Percentiles rank a stretch among this genome's conserved stretches.
These are phyloP conservation scores for Coemansia sp. DNA, from an alignment of 192 early-diverging fungal species.

Conservation along the genomic window DNA sequence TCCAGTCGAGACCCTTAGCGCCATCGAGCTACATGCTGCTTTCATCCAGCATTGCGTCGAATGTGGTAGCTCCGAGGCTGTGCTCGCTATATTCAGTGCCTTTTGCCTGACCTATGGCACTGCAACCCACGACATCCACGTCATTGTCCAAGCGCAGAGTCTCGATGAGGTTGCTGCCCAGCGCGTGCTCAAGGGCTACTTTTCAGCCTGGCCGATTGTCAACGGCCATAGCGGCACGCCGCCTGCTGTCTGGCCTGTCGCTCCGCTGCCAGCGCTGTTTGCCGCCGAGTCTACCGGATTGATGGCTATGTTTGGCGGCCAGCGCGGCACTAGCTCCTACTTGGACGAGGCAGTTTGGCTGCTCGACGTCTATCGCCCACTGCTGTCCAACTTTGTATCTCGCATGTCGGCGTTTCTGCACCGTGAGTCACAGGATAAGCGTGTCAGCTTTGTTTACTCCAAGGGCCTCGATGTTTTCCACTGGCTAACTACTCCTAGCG, in stretches of 20 bases:
- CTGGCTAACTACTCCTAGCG: constrained; percentile 76
- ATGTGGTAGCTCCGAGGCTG: background rate
- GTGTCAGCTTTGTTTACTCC: constrained; percentile 61
- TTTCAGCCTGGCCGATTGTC: constrained; percentile 15
- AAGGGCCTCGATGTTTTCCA: constrained; percentile 75
- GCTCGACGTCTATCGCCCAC: constrained; percentile 72
- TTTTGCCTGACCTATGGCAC: background rate
- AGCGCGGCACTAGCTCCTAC: constrained; percentile 85
- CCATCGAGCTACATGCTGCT: constrained; percentile 11
- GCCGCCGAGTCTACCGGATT: constrained; percentile 58
- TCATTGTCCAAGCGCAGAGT: background rate
- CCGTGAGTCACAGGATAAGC: constrained; percentile 58
- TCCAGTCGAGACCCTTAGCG: background rate
- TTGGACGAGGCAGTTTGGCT: constrained; percentile 81
- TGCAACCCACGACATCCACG: constrained; percentile 15
- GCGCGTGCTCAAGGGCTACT: constrained; percentile 28
- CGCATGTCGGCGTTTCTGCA: constrained; percentile 71
- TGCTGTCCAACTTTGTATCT: constrained; percentile 72
- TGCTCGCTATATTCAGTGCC: constrained; percentile 2
- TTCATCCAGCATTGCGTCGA: constrained; percentile 20
- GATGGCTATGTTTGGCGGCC: constrained; percentile 93
- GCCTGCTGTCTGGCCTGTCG: background rate
- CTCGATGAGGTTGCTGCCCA: constrained; percentile 16
- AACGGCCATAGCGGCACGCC: background rate
- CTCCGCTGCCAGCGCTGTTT: constrained; percentile 17